Evolutionary conservation across 371 early-diverging fungal genomes (phyloP), one percentile per base, ranked within the genome.

Genomic region (Parasitella parasitica): DNA sequence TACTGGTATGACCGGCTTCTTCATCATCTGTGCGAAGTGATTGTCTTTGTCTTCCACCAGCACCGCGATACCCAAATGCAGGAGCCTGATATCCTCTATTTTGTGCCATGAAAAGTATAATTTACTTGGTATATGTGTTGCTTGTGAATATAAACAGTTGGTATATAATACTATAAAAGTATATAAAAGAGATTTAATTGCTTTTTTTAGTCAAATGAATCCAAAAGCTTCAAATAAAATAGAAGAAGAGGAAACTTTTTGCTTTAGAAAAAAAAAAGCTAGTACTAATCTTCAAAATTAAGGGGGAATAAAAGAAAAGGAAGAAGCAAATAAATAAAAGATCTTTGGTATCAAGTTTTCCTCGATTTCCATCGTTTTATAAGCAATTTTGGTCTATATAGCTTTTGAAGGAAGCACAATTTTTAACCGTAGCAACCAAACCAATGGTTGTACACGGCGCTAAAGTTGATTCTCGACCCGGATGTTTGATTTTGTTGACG

Each of bases 31-130:
- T 16, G 12, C 22, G 16, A 26, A 32, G 24, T 22, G 61, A 60
- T 15, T 28, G 53, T 32, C 61, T 32, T 34, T 39, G 16, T 6
- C 56, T 37, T 20, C 41, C 41, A 41, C 41, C 41, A 20, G 16
- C 18, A 34, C 61, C 43, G 27, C 26, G 26, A n/a, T 35, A 22
- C 8, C 35, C 26, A 34, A 60, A 60, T 1, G 34, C 24, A n/a
- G 61, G 61, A 20, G 34, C 54, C n/a, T 60, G 39, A 46, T 53
- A 60, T 13, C 41, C 37, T 52, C 53, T 51, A 39, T 38, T 39
- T 35, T 53, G 53, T 1, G 52, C 38, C 60, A 59, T 59, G 20
- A 35, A 28, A 5, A 27, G 22, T 43, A 43, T 30, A 24, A 18
- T 38, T 28, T 39, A 39, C 16, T 39, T 55, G 28, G 38, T 55